Base-by-base conservation (phyloP, 1,284 basidiomycete species). In the Irpex sp. region DNA sequence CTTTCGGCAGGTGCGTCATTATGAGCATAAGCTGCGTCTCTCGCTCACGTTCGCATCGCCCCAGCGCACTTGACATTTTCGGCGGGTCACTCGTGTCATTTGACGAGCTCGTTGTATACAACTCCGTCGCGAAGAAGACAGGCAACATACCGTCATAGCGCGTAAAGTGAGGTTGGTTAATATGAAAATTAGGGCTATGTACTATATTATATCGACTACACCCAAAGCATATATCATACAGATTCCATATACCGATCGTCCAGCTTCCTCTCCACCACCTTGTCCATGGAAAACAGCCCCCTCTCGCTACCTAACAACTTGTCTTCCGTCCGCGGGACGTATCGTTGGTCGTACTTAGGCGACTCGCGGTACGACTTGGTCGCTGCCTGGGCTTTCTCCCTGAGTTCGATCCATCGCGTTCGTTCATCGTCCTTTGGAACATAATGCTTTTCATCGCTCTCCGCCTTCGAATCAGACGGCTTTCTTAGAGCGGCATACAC, bases 1-100 rank as follows among this genome's bases (percentile, higher is more conserved):
- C 97, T 0, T 99, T 91, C 74, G 97, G 97, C 65, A 96, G 94
- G 93, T 93, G 69, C 68, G 81, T 37, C 35, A 46, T 47, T 26
- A 55, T 31, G 9, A 4, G 31, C n/a, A 5, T 36, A 4, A 31
- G 46, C 50, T 26, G 11, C 53, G 11, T 49, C 17, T 49, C 19
- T 13, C 21, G 33, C 49, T 61, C 43, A 59, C 62, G 37, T 65
- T 55, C 63, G 8, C 21, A 8, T 54, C 4, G 37, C 35, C 26
- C 39, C 43, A 93, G 90, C 64, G 82, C 93, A 1, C 78, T 95
- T 36, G 93, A 95, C 70, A 93, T 95, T 17, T 95, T 95, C 69
- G 93, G 93, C 1, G 93, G 93, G 0, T 79, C 71, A 0, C 79
- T 89, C 4, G 92, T 95, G 37, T 84, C 81, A 39, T 88, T 94